These are phyloP conservation scores for Fennellomyces sp. DNA, from an alignment of 371 early-diverging fungal species.

Conservation along the genomic window DNA sequence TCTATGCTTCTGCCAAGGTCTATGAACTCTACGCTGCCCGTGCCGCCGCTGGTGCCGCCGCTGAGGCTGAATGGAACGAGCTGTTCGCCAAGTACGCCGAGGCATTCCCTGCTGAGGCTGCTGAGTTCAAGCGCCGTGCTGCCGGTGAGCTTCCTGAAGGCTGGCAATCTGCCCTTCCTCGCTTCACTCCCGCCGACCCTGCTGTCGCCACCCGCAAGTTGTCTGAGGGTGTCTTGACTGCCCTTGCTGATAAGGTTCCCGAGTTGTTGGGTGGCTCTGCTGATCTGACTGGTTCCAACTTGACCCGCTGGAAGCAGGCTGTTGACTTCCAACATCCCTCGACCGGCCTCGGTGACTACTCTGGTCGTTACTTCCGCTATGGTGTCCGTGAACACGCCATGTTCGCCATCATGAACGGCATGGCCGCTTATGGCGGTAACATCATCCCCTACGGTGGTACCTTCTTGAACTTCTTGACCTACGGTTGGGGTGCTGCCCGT, in stretches of 20 bases:
- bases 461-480: slow-evolving; percentile 96
- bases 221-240: slow-evolving; percentile 80
- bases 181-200: slow-evolving; percentile 73
- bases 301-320: slow-evolving; percentile 90
- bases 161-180: slow-evolving; percentile 71
- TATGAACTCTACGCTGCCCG: slow-evolving; percentile 66
- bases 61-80: slow-evolving; percentile 73
- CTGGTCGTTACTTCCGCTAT: slow-evolving; percentile 93
- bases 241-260: slow-evolving; percentile 72
- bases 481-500: slow-evolving; percentile 90
- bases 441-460: slow-evolving; percentile 94
- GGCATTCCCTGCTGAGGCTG: slow-evolving; percentile 62
- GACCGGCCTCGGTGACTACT: slow-evolving; percentile 74
- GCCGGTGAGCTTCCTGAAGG: slow-evolving; percentile 70
- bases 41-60: slow-evolving; percentile 55
- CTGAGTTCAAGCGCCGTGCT: slow-evolving; percentile 78
- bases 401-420: slow-evolving; percentile 97
- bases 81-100: slow-evolving; percentile 61
- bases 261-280: slow-evolving; percentile 96
- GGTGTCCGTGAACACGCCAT: slow-evolving; percentile 99
- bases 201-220: slow-evolving; percentile 85
- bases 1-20: slow-evolving; percentile 26
- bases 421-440: slow-evolving; percentile 85
- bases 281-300: slow-evolving; percentile 94
- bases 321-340: slow-evolving; percentile 87